Conservation (phyloP, 441 rosid genomes). For the Pelargonium exstipulatum region DNA sequence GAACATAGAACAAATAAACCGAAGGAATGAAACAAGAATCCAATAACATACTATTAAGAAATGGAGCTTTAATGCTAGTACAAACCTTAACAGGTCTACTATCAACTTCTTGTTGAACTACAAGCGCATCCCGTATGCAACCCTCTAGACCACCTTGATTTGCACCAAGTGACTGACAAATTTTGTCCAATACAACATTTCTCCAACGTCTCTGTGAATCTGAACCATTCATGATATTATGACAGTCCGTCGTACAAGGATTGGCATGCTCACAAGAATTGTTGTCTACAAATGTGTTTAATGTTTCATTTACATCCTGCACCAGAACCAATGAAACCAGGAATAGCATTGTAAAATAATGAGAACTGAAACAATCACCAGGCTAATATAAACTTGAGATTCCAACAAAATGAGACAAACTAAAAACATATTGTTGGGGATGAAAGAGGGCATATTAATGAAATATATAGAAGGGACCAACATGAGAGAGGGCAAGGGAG, state of each 20-base stretch:
- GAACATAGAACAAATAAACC: conserved; percentile 16
- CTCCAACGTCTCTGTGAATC: conserved; percentile 33
- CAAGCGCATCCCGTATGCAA: conserved; percentile 45
- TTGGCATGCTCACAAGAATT: conserved; percentile 18
- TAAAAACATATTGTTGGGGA: background rate
- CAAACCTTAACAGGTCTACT: conserved; percentile 36
- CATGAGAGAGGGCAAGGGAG: background rate
- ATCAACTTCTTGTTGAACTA: conserved; percentile 23
- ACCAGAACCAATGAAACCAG: conserved; percentile 19
- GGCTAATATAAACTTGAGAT: background rate
- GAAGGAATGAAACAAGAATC: background rate
- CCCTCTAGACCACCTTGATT: conserved; percentile 40
- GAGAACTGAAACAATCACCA: background rate
- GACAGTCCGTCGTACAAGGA: conserved; percentile 14
- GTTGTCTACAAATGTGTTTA: conserved; percentile 17
- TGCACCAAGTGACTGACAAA: conserved; percentile 38
- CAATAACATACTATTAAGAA: background rate
- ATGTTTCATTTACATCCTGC: conserved; percentile 24
- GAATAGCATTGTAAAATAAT: conserved; percentile 12
- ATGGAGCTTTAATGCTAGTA: conserved; percentile 16
- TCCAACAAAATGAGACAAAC: background rate
- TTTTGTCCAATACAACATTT: conserved; percentile 39
- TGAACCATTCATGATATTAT: conserved; percentile 24
- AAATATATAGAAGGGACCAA: background rate
- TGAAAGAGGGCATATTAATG: background rate